Base-by-base conservation (phyloP, 148 eudicot species). In the Rhododendron ovatum region DNA sequence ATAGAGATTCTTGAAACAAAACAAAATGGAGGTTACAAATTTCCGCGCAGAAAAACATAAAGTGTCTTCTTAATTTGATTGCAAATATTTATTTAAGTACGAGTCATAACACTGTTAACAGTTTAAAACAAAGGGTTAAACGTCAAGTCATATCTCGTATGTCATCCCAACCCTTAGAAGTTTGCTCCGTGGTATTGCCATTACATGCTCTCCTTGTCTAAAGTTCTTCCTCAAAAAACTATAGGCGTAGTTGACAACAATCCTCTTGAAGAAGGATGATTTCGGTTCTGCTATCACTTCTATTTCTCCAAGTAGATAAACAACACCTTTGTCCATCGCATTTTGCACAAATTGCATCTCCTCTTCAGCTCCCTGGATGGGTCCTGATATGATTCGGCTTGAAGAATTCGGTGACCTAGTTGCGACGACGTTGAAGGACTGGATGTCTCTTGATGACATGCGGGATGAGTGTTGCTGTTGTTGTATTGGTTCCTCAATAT, bases 161-260 rank as follows among this genome's bases (percentile, higher is more conserved):
- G 91, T 89, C 91, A 92, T 92, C 37, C 92, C 94, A 74, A 92
- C 92, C 80, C 89, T 88, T 2, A 92, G 89, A 78, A 92, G 90
- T 84, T 89, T 86, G 30, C 85, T 84, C 57, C 84, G 85, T n/a
- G 92, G 92, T 37, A 88, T 87, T 4, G 89, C 91, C 90, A 92
- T 41, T 24, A 80, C 81, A 47, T 89, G 88, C 59, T 89, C 91
- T 53, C 90, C 91, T 79, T 90, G 81, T 50, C 94, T 89, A 83
- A 84, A 90, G 80, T 91, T 93, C 73, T 87, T 93, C 88, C 93
- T 88, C 20, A 93, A 79, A 84, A 93, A 93, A 57, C 65, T 84
- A 37, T 93, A 93, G 24, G 67, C 84, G 65, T 93, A 87, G 82
- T 93, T 89, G 35, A 93, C 91, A 17, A 89, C 86, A 4, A 92